These are phyloP conservation scores for Pisolithus tinctorius DNA, from an alignment of 768 basidiomycete genomes.

Conservation along the genomic window DNA sequence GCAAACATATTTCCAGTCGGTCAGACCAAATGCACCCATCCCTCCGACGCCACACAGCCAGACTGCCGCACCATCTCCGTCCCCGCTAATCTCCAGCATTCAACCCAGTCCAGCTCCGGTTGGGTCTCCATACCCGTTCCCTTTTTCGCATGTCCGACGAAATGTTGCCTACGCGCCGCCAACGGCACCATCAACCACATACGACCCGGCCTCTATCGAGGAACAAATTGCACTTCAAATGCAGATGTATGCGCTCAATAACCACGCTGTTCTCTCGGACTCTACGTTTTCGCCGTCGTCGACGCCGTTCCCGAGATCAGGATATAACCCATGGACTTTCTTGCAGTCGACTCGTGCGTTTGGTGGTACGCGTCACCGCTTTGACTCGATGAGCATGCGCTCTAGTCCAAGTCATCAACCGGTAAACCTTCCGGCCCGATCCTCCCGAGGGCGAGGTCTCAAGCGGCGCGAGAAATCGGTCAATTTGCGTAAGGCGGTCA, in stretches of 20 bases:
- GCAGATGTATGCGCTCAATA: constrained; percentile 72
- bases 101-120: constrained; percentile 50
- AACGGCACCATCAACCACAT: constrained; percentile 35
- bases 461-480: constrained; percentile 38
- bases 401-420: constrained; percentile 29
- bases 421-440: constrained; percentile 40
- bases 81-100: constrained; percentile 51
- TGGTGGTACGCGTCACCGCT: constrained; percentile 27
- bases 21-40: constrained; percentile 68
- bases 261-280: constrained; percentile 56
- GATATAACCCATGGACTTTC: constrained; percentile 71
- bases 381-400: constrained; percentile 53
- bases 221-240: constrained; percentile 71
- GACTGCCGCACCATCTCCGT: constrained; percentile 68
- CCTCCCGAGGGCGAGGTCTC: constrained; percentile 38
- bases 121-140: constrained; percentile 77
- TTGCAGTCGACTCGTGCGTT: constrained; percentile 49
- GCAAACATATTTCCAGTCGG: constrained; percentile 49
- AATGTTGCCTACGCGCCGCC: constrained; percentile 35
- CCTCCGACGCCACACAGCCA: constrained; percentile 76
- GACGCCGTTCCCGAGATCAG: constrained; percentile 61
- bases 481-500: constrained; percentile 25
- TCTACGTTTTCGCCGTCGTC: constrained; percentile 72
- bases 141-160: constrained; percentile 67
- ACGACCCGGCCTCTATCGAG: constrained; percentile 46